Conservation (phyloP, 2,329 filamentous ascomycete species). For the Colletotrichum incanum region DNA sequence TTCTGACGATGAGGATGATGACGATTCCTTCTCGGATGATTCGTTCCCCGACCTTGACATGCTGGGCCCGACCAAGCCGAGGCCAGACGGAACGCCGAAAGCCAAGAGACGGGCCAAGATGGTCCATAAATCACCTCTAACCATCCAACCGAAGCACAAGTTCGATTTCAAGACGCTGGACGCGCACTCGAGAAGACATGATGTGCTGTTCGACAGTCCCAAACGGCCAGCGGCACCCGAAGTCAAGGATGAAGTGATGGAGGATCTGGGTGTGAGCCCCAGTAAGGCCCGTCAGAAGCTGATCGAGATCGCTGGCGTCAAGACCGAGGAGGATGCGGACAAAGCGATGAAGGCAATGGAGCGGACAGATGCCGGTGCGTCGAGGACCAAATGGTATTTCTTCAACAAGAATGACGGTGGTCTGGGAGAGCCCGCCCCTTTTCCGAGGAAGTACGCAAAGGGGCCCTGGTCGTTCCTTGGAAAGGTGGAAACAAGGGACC, state of each 20-base stretch:
- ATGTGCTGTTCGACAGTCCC: slow-evolving; percentile 71
- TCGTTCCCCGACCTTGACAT: slow-evolving; percentile 68
- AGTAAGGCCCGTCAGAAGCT: slow-evolving; percentile 41
- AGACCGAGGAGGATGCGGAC: slow-evolving; percentile 60
- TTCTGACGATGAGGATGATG: slow-evolving; percentile 80
- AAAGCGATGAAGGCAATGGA: slow-evolving; percentile 66
- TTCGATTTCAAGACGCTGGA: slow-evolving; percentile 76
- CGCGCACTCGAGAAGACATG: slow-evolving; percentile 71
- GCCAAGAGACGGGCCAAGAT: slow-evolving; percentile 62
- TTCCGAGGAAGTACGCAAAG: slow-evolving; percentile 56
- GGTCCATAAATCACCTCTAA: slow-evolving; percentile 64
- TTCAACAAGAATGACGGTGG: slow-evolving; percentile 57
- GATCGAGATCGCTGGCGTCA: slow-evolving; percentile 47
- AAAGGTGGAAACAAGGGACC: slow-evolving; percentile 67
- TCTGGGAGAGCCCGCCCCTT: slow-evolving; percentile 50
- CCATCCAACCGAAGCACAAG: slow-evolving; percentile 70
- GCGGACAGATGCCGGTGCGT: slow-evolving; percentile 59
- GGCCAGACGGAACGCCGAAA: slow-evolving; percentile 58
- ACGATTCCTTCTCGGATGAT: slow-evolving; percentile 68
- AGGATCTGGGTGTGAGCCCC: slow-evolving; percentile 41
- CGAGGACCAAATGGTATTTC: slow-evolving; percentile 64
- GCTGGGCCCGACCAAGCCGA: slow-evolving; percentile 31
- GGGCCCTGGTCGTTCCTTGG: slow-evolving; percentile 65
- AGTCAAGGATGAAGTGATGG: slow-evolving; percentile 49
- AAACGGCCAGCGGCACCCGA: slow-evolving; percentile 58